Base-by-base conservation (phyloP, 2,329 filamentous ascomycete genomes). In the Colletotrichum sp. region DNA sequence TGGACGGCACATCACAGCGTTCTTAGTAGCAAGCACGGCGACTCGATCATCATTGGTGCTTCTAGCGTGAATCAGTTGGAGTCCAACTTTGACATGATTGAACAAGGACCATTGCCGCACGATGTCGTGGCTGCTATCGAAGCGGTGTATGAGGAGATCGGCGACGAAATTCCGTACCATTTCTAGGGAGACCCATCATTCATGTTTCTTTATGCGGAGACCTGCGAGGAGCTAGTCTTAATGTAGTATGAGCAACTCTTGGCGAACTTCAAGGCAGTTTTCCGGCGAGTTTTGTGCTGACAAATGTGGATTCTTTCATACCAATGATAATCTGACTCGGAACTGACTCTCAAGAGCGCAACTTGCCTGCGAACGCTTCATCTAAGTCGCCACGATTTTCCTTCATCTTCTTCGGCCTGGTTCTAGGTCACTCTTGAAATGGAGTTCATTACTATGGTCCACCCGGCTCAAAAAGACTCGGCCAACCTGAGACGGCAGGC, bases 71-170 rank as follows among this genome's bases (percentile, higher is more conserved):
- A 80, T 5, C 86, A 87, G 79, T 79, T 88, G 0, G 77, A 83
- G 26, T 65, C 75, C 15, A 87, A 83, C 59, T 69, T 87, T 3
- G 81, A 81, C 24, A 78, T 79, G 26, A 73, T 87, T 34, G 85
- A 86, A 28, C 78, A 82, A n/a, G 87, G 87, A 0, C 83, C 86
- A 13, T 78, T 88, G 64, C 86, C 87, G 2, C 77, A 81, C 3
- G 85, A 85, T 57, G 72, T 87, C 1, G 80, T 79, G 34, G 73
- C 80, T 21, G 78, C 60, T 6, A 3, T 80, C 18, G 34, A 71
- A 44, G 62, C 62, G 18, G 32, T 65, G n/a, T 65, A 65, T 34
- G 28, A 8, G 34, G 70, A 67, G 49, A 15, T 72, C 39, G 70
- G 26, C 15, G 52, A 62, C 15, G 49, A 18, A 39, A 30, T 72